Evolutionary conservation across 768 basidiomycete genomes (phyloP), one percentile per base, ranked within the genome.

Genomic region (Pleurotus tuoliensis): DNA sequence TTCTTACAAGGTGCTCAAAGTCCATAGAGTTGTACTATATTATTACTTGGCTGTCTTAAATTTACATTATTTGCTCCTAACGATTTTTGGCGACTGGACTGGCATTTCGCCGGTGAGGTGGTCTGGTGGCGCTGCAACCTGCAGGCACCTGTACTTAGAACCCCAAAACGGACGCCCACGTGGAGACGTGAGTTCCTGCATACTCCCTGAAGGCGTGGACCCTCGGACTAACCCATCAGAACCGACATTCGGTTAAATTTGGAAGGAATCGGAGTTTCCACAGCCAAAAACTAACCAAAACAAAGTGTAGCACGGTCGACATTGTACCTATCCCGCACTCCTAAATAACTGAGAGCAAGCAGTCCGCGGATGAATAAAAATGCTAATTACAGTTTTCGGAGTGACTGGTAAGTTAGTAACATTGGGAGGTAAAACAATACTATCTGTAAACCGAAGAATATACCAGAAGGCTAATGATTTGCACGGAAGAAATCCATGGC

Each of bases 161-260:
- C 51, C 51, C 51, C 51, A 53, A 53, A 53, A 53, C 39, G 51
- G 51, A 39, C 51, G 16, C 11, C 51, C 51, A 53, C 51, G 51
- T 53, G 51, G 37, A 39, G 38, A n/a, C 18, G 13, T 22, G 16
- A 44, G 43, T 44, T n/a, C 43, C 43, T 44, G 38, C 24, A 27
- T 38, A 50, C 30, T 50, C 48, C 51, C 51, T 16, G 20, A 44
- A 9, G 41, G n/a, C 41, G n/a, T 53, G 51, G 24, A 40, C 51
- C 51, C 51, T 53, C 51, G 51, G 51, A 53, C 51, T 53, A 53
- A 41, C 37, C 51, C 51, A 53, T 53, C 51, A 53, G 37, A 53
- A 34, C 48, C 48, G 48, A 30, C 48, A 50, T 34, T 34, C 48
- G 18, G 34, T 39, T 41, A 41, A 37, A 53, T 53, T 53, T 53